Conservation (phyloP, 441 rosid species). For the Dalechampia spathulata region DNA sequence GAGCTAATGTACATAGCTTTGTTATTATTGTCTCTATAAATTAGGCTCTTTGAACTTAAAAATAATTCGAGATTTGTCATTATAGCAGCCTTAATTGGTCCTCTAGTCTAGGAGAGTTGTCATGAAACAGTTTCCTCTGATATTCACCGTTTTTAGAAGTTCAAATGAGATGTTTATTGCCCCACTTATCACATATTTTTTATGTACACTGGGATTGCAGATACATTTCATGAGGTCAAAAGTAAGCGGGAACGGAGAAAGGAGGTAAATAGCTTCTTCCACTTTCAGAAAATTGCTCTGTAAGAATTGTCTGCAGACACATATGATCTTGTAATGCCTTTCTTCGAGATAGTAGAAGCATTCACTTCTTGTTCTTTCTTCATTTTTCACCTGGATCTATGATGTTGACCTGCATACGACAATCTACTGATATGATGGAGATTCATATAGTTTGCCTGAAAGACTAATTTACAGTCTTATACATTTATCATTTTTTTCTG, state of each 20-base stretch:
- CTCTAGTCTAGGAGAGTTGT: no score
- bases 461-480: background rate
- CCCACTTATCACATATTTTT: background rate
- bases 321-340: background rate
- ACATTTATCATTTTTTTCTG: background rate
- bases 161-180: background rate
- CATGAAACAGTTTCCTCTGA: background rate
- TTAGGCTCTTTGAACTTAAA: no score
- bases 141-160: background rate
- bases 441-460: background rate
- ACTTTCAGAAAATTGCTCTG: background rate
- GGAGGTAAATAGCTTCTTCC: constrained; percentile 45
- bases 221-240: constrained; percentile 88
- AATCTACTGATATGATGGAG: background rate
- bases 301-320: background rate
- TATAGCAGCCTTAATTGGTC: no score
- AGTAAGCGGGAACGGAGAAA: constrained; percentile 54
- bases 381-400: no score
- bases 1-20: no score
- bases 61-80: no score
- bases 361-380: no score
- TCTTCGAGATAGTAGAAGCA: no score
- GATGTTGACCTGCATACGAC: no score
- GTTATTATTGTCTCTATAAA: no score
- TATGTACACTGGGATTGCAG: constrained; percentile 31